These are phyloP conservation scores for Poronia punctata DNA, from an alignment of 495 filamentous ascomycete species.

Conservation along the genomic window DNA sequence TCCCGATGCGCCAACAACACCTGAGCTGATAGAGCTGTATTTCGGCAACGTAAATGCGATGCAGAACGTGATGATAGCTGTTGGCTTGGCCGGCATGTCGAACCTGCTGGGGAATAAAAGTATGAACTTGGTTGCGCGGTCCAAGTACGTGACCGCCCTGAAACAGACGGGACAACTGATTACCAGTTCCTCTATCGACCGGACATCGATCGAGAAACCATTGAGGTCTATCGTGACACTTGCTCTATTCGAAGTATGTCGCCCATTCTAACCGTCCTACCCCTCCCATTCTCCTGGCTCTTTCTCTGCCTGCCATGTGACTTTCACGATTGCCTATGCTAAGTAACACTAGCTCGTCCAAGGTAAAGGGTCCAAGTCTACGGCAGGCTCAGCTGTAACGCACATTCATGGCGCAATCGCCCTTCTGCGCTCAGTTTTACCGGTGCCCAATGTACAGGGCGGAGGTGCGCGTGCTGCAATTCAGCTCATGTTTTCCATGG, in stretches of 20 bases:
- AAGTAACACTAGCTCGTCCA: conserved; percentile 25
- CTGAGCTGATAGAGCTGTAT: conserved; percentile 19
- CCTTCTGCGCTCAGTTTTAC: conserved; percentile 29
- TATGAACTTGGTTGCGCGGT: conserved; percentile 29
- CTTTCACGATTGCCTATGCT: too few relatives aligned
- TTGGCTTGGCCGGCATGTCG: conserved; percentile 43
- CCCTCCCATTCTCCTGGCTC: too few relatives aligned
- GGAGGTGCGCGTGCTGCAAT: conserved; percentile 30
- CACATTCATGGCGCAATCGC: conserved; percentile 41
- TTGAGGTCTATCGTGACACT: conserved; percentile 30
- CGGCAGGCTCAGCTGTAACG: conserved; percentile 30
- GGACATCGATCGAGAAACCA: conserved; percentile 10
- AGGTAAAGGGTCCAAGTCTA: conserved; percentile 21
- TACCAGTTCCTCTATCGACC: conserved; percentile 14
- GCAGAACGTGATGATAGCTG: conserved; percentile 43
- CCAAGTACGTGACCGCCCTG: conserved; percentile 37
- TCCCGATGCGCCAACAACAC: conserved; percentile 37
- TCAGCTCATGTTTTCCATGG: conserved; percentile 40
- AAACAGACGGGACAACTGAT: conserved; percentile 30
- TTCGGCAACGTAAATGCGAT: conserved; percentile 21
- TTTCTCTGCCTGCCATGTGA: too few relatives aligned
- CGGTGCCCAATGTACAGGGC: conserved; percentile 17
- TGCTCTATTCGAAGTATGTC: conserved; percentile 40
- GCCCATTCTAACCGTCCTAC: not conserved
- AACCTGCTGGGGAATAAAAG: conserved; percentile 36